Percentiles rank a stretch among this genome's conserved stretches.
Evolutionary conservation across 108 stramenopile genomes (phyloP).

Genomic region (Chaetoceros muelleri): DNA sequence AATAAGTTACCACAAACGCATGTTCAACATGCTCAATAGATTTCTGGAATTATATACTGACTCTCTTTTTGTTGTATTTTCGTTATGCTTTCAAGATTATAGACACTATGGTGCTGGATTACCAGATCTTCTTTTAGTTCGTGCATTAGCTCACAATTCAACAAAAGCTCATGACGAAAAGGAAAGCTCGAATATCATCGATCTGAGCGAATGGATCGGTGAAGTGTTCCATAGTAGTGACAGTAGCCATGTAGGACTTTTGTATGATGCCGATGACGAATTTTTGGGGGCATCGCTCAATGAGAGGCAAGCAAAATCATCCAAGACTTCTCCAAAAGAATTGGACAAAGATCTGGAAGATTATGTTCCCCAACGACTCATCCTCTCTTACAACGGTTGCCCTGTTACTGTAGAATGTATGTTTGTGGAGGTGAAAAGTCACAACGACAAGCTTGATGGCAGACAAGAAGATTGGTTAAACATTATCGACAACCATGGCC

Average conservation of each 20-base stretch:
- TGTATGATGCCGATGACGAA: conserved; percentile 61
- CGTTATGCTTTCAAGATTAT: conserved; percentile 78
- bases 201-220: conserved; percentile 73
- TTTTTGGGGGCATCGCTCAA: conserved; percentile 34
- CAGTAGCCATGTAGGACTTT: conserved; percentile 12
- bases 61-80: too few species aligned
- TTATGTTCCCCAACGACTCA: conserved; percentile 22
- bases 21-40: too few species aligned
- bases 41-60: too few species aligned
- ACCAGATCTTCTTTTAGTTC: conserved; percentile 51
- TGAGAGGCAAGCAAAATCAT: not conserved
- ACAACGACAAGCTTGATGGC: conserved; percentile 64
- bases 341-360: too few species aligned
- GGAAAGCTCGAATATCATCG: conserved; percentile 19
- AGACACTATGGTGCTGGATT: conserved; percentile 75
- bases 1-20: too few species aligned
- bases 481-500: conserved; percentile 39
- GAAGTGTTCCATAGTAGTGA: conserved; percentile 40
- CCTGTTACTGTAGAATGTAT: conserved; percentile 45
- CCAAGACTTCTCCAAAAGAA: not conserved
- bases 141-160: conserved; percentile 13
- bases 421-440: conserved; percentile 77
- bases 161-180: too few species aligned
- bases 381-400: conserved; percentile 26
- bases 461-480: conserved; percentile 85